Conservation (phyloP, 441 rosid genomes). For the Flueggea neowawraea region DNA sequence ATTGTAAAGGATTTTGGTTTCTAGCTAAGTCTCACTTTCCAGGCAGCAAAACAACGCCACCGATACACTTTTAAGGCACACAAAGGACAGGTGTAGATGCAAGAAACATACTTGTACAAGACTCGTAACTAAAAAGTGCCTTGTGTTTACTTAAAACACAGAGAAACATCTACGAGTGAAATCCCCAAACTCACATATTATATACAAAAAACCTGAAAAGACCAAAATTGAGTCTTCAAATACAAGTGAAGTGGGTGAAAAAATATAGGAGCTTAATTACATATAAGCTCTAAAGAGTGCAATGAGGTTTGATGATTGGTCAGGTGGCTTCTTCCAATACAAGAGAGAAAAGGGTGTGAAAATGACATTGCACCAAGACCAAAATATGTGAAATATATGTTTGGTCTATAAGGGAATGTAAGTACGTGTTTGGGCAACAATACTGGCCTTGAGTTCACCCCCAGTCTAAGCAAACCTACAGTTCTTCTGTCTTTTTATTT, state of each 20-base stretch:
- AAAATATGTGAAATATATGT: constrained; percentile 38
- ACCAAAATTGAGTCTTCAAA: constrained; percentile 16
- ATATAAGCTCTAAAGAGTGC: constrained; percentile 25
- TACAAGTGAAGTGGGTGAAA: constrained; percentile 26
- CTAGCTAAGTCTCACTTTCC: too few relatives aligned
- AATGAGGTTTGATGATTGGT: constrained; percentile 40
- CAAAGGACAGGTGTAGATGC: too few relatives aligned
- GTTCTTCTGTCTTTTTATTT: constrained; percentile 11
- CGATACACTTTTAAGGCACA: too few relatives aligned
- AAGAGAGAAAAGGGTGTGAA: constrained; percentile 45
- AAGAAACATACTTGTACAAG: too few relatives aligned
- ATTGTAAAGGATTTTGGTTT: too few relatives aligned
- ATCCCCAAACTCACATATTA: too few relatives aligned
- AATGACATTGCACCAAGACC: constrained; percentile 59
- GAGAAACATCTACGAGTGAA: too few relatives aligned
- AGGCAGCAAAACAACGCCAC: too few relatives aligned
- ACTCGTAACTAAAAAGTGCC: too few relatives aligned
- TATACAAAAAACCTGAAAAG: too few relatives aligned
- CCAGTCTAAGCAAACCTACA: constrained; percentile 38
- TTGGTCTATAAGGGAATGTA: constrained; percentile 37
- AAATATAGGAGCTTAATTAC: too few relatives aligned
- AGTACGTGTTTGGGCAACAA: constrained; percentile 9
- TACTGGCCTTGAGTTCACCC: constrained; percentile 19
- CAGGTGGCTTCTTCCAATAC: constrained; percentile 47
- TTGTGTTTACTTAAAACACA: too few relatives aligned